Evolutionary conservation across 257 asterid species (phyloP).

Genomic region (Verbascum thapsus): DNA sequence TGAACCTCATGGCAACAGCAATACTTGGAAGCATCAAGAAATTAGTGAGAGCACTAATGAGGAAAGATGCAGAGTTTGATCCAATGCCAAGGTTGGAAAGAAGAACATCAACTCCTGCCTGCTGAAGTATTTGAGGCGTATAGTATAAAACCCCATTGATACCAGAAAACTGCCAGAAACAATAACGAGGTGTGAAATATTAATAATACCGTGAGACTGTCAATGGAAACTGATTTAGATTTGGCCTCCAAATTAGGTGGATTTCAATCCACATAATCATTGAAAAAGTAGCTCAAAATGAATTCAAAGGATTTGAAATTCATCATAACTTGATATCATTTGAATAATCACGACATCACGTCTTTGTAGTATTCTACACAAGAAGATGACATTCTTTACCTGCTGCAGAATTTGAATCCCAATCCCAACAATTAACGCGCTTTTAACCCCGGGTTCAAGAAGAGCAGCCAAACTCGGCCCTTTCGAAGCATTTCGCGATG

Average conservation of each 20-base stretch:
- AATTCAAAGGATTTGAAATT: too few species aligned
- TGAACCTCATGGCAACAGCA: constrained; percentile 64
- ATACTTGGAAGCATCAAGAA: constrained; percentile 69
- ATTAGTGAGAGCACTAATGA: constrained; percentile 62
- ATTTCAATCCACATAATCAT: too few species aligned
- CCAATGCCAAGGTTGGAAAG: constrained; percentile 52
- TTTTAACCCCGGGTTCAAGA: constrained; percentile 61
- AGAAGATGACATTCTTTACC: constrained; percentile 32
- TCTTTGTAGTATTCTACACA: background rate
- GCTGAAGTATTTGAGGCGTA: constrained; percentile 62
- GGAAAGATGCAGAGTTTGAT: constrained; percentile 59
- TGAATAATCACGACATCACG: too few species aligned
- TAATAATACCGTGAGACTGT: background rate
- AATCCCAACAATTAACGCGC: constrained; percentile 57
- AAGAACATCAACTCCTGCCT: constrained; percentile 63
- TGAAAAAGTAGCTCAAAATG: too few species aligned
- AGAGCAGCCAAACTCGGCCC: constrained; percentile 50
- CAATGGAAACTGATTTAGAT: constrained; percentile 1
- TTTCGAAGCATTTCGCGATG: constrained; percentile 44
- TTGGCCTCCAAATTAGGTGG: too few species aligned
- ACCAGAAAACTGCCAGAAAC: constrained; percentile 50
- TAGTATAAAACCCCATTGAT: constrained; percentile 65
- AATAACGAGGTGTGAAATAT: background rate
- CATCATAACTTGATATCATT: too few species aligned
- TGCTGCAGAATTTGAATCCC: constrained; percentile 62